Evolutionary conservation across 768 basidiomycete genomes (phyloP).

Genomic region (Serendipita sp.): DNA sequence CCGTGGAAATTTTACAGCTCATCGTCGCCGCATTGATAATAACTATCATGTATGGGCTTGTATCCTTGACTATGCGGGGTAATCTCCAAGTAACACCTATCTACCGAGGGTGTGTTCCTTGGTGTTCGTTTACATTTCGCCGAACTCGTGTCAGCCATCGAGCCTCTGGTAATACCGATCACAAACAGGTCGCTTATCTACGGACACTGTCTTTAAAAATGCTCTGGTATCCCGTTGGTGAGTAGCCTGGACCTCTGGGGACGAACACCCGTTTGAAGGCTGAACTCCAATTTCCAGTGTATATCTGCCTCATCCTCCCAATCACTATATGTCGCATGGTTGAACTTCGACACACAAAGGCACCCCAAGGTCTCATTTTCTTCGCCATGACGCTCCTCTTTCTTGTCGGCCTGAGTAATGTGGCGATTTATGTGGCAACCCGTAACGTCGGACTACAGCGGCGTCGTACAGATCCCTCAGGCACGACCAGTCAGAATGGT

Average conservation of each 20-base stretch:
- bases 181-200: conserved; percentile 2
- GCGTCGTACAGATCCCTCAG: not conserved
- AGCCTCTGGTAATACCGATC: not conserved
- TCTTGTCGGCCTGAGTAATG: not conserved
- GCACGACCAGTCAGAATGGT: not conserved
- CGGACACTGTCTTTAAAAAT: not conserved
- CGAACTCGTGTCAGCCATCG: not conserved
- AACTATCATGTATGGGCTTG: not conserved
- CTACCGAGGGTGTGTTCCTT: not conserved
- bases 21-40: not conserved
- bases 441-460: not conserved
- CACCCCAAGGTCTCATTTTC: not conserved
- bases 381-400: conserved; percentile 1
- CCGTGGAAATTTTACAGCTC: not conserved
- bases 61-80: not conserved
- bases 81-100: not conserved
- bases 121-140: not conserved
- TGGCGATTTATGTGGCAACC: not conserved
- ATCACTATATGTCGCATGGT: conserved; percentile 1
- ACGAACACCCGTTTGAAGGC: not conserved
- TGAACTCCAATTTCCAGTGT: not conserved
- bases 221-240: conserved; percentile 4
- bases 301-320: not conserved
- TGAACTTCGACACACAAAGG: not conserved
- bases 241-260: not conserved